phyloP scores from a whole-genome alignment of 768 basidiomycete genomes.

The Suillus placidus region DNA sequence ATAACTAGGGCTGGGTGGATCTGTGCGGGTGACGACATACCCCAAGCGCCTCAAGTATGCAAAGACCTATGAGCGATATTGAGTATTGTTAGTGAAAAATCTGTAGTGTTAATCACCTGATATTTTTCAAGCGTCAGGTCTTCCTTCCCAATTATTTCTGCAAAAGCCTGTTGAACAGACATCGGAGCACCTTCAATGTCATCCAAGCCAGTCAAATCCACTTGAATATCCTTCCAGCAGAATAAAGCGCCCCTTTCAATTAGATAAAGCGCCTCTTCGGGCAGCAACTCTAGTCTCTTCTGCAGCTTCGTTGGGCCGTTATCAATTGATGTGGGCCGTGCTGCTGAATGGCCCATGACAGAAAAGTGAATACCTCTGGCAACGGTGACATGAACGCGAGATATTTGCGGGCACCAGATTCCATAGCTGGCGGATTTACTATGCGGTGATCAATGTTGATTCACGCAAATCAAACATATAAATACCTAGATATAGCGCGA shows the following conservation, averaged over 20 bases:
- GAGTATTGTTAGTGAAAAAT: neutral
- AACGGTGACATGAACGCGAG: constrained; percentile 68
- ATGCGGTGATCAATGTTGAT: neutral
- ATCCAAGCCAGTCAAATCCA: constrained; percentile 30
- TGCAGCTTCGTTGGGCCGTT: constrained; percentile 46
- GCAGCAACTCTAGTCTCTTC: constrained; percentile 82
- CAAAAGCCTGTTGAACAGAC: constrained; percentile 89
- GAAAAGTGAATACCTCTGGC: constrained; percentile 83
- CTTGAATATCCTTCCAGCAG: constrained; percentile 66
- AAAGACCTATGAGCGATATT: constrained; percentile 64
- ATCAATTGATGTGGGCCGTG: constrained; percentile 44
- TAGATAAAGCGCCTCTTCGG: constrained; percentile 94
- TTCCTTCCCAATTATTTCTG: constrained; percentile 80
- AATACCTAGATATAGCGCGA: constrained; percentile 75
- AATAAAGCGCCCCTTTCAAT: constrained; percentile 88
- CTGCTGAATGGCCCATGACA: constrained; percentile 78
- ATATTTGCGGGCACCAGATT: constrained; percentile 71
- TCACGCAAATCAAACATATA: neutral
- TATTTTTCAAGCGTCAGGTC: constrained; percentile 83
- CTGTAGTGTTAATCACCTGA: constrained; percentile 56
- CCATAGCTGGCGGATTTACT: constrained; percentile 83
- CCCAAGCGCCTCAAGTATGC: constrained; percentile 91
- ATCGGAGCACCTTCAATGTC: constrained; percentile 70
- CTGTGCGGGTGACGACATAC: constrained; percentile 82
- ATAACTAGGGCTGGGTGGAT: constrained; percentile 58